Evolutionary conservation across 768 basidiomycete genomes (phyloP), one percentile per base, ranked within the genome.

Genomic region (Suillus americanus): DNA sequence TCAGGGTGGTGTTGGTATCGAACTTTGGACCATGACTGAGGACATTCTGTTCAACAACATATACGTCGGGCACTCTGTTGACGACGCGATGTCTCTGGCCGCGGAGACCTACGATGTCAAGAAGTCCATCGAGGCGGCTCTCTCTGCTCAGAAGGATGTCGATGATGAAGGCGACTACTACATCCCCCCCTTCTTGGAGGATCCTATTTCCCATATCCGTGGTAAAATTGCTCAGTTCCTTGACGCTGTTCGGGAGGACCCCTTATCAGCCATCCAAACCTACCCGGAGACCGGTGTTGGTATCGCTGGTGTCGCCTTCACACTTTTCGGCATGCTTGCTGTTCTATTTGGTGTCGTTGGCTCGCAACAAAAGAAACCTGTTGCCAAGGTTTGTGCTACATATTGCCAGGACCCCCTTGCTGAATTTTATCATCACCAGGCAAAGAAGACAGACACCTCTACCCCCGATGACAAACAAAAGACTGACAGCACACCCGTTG

Each of bases 11-110:
- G 86, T 97, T 66, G 96, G 96, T 73, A 96, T 99, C 69, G 97
- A 99, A 79, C 88, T 99, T 71, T 99, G 97, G 97, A 97, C 97
- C 54, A 99, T 99, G 97, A 97, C 96, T 50, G 92, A 92, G 78
- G 90, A 93, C 74, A 95, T 95, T 70, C 84, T 95, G 70, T 96
- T 95, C 76, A 88, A 93, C 79, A 95, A 94, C 82, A 87, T 99
- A 74, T 99, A 95, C 81, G 78, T 99, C 64, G 95, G 95, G 65
- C 90, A 95, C 83, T 96, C 95, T 23, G 74, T 87, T 64, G 86
- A 87, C 45, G 94, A 97, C 65, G 97, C 97, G 67, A 88, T 91
- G 77, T 78, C 80, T 13, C 79, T 99, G 69, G 94, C 95, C 63
- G 79, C 81, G 18, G 94, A 96, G 79, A 93, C 95, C n/a, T 99